Evolutionary conservation across 164 flowering plant species (phyloP).

Genomic region (Nymphaea thermarum): DNA sequence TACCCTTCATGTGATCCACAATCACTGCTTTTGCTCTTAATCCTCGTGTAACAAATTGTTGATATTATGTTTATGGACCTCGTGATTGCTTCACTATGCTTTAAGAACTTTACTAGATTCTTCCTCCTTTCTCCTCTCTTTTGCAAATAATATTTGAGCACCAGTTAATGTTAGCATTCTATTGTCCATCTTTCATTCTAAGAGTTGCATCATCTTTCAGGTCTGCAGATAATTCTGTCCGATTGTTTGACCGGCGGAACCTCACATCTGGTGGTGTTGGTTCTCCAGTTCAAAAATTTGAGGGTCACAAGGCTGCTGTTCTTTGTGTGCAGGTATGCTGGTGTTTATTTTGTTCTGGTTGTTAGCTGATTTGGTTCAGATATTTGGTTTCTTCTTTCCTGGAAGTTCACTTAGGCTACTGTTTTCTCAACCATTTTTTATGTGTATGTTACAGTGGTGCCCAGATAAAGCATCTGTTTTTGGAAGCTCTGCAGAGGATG

Average conservation of each 20-base stretch:
- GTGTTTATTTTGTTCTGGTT: no score
- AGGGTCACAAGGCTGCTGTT: conserved; percentile 82
- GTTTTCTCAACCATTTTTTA: not conserved
- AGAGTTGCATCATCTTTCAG: conserved; percentile 19
- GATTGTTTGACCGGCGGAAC: conserved; percentile 89
- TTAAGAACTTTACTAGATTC: no score
- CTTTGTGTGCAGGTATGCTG: conserved; percentile 72
- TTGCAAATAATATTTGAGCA: not conserved
- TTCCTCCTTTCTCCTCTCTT: not conserved
- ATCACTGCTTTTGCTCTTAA: no score
- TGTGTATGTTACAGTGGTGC: conserved; percentile 62
- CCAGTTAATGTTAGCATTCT: not conserved
- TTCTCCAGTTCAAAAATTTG: conserved; percentile 67
- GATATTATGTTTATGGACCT: no score
- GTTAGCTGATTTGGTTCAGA: not conserved
- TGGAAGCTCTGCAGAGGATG: conserved; percentile 90
- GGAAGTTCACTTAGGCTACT: not conserved
- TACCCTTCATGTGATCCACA: no score
- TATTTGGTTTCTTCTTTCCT: not conserved
- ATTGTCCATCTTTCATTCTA: not conserved
- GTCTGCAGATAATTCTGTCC: conserved; percentile 93
- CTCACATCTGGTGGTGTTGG: conserved; percentile 70
- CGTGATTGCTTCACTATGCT: not conserved
- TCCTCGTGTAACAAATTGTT: no score
- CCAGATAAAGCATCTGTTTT: conserved; percentile 87